Evolutionary conservation across 768 basidiomycete genomes (phyloP), one percentile per base, ranked within the genome.

Genomic region (Tephrocybe sp.): DNA sequence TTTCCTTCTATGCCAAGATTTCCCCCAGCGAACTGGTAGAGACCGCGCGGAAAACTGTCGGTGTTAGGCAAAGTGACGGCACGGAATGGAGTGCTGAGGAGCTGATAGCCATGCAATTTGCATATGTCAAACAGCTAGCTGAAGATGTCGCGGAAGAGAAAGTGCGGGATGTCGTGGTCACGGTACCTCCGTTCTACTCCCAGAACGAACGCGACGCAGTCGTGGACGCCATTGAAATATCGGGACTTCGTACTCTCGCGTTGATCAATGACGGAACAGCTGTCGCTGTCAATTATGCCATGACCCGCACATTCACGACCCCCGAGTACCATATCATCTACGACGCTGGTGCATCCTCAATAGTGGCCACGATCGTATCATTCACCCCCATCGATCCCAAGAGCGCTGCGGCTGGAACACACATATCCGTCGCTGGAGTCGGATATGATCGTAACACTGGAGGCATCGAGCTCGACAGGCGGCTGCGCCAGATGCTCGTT

Each of bases 211-310:
- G 95, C 11, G 89, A 94, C 67, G 90, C 96, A 2, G 80, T 98
- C 31, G 82, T 84, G 24, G 96, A 98, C 66, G 93, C 96, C 13
- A 79, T 94, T 28, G 96, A 97, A 61, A 83, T 98, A 37, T 84
- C 94, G 13, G 97, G 95, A 2, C 70, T 99, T 38, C 81, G 80
- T 22, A 85, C 88, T 1, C 72, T 98, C 26, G 86, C 90, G 0
- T 75, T 98, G 51, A 81, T 99, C 45, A 89, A 94, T 58, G 97
- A 99, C 59, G 96, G 96, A 22, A 84, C 91, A 0, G 92, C 94
- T 2, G 87, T 95, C n/a, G 97, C 93, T 12, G 79, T 98, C 58
- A 99, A 99, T 72, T 99, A 91, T 62, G 97, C 97, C 35, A 97
- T 98, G 93, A 93, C 94, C 1, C 83, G 96, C 40, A 77, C 83